These are phyloP conservation scores for Termitomyces sp. DNA, from an alignment of 768 basidiomycete species.

Conservation along the genomic window DNA sequence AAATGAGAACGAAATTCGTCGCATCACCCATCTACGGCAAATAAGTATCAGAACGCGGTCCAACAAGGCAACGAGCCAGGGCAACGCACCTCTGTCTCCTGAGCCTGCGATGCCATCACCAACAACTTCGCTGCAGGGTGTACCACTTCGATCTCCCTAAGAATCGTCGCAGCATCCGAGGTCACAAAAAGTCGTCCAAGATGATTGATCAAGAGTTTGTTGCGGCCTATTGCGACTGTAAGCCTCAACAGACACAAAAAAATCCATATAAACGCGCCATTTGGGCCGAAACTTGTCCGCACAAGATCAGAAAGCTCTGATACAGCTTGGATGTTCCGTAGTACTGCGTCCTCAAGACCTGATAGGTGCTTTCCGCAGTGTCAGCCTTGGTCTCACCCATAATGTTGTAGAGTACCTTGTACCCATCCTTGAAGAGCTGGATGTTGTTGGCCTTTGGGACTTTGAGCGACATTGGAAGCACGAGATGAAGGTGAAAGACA, in stretches of 20 bases:
- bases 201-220: slow-evolving; percentile 84
- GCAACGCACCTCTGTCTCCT: slow-evolving; percentile 81
- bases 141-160: slow-evolving; percentile 96
- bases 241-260: neutral
- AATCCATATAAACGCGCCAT: too few species aligned
- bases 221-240: slow-evolving; percentile 44
- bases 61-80: neutral
- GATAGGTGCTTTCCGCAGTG: neutral
- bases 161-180: slow-evolving; percentile 98
- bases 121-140: slow-evolving; percentile 98
- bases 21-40: slow-evolving; percentile 89
- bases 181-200: slow-evolving; percentile 95
- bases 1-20: slow-evolving; percentile 92
- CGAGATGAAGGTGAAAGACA: slow-evolving; percentile 10
- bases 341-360: too few species aligned
- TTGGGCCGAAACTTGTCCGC: too few species aligned
- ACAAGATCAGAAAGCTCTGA: too few species aligned
- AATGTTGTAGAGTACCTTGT: slow-evolving; percentile 46
- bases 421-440: slow-evolving; percentile 38
- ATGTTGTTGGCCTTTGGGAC: slow-evolving; percentile 40
- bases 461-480: slow-evolving; percentile 70
- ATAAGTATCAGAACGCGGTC: neutral
- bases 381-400: slow-evolving; percentile 5
- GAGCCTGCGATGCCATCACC: slow-evolving; percentile 98
- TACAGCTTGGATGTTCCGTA: too few species aligned